phyloP scores from a whole-genome alignment of 257 asterid genomes.

The Jaltomata sinuosa region DNA sequence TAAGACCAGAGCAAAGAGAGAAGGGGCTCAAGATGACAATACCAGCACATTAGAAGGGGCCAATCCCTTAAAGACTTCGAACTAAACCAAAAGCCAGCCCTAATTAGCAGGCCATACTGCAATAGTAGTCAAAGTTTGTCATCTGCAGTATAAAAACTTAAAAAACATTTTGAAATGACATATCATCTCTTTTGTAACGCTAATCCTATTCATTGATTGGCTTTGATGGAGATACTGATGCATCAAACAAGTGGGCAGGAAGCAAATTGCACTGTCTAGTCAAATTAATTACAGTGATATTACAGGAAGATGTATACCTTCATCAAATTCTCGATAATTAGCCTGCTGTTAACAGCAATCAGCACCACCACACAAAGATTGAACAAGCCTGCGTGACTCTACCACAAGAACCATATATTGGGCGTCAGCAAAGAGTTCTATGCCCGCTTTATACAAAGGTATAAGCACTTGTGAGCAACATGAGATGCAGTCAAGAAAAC shows the following conservation, averaged over 20 bases:
- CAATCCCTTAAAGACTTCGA: constrained; percentile 81
- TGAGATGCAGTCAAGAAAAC: background rate
- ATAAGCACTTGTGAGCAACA: background rate
- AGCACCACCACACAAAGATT: constrained; percentile 99
- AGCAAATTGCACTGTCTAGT: background rate
- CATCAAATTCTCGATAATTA: constrained; percentile 92
- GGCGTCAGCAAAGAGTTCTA: background rate
- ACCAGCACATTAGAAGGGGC: constrained; percentile 99
- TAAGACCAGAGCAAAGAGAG: background rate
- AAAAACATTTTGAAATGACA: background rate
- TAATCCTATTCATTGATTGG: background rate
- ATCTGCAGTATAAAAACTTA: background rate
- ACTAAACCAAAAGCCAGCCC: constrained; percentile 86
- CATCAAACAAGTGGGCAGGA: background rate
- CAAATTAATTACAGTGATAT: background rate
- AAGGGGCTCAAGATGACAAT: constrained; percentile 11
- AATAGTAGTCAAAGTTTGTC: constrained; percentile 15
- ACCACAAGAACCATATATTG: constrained; percentile 24
- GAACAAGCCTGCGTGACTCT: constrained; percentile 99
- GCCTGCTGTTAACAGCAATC: constrained; percentile 96
- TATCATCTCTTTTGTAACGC: background rate
- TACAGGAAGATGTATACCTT: constrained; percentile 45
- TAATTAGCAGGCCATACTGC: constrained; percentile 96
- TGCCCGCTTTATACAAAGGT: background rate
- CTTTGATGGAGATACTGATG: background rate